phyloP scores from a whole-genome alignment of 2,329 filamentous ascomycete genomes.

The Dothistroma septosporum region DNA sequence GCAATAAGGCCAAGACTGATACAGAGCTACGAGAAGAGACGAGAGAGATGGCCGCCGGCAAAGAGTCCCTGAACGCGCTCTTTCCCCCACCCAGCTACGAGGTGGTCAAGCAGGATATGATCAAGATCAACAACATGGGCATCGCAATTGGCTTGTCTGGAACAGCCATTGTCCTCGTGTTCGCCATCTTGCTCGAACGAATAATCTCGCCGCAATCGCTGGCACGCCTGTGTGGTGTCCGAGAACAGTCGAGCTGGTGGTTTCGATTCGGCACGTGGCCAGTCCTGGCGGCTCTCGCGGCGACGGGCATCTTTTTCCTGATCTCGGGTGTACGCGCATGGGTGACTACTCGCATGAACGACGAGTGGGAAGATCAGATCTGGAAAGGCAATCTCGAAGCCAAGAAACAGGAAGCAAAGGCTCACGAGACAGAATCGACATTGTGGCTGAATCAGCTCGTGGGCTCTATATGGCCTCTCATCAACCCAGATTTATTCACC shows the following conservation, averaged over 20 bases:
- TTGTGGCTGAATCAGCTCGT: conserved; percentile 69
- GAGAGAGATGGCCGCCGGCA: conserved; percentile 40
- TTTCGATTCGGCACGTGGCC: conserved; percentile 20
- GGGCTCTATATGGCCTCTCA: conserved; percentile 65
- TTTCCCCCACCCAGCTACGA: conserved; percentile 54
- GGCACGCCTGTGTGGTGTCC: conserved; percentile 9
- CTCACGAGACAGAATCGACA: conserved; percentile 58
- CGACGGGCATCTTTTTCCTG: conserved; percentile 23
- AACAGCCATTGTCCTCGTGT: conserved; percentile 28
- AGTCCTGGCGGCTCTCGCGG: conserved; percentile 12
- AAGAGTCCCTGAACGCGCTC: conserved; percentile 46
- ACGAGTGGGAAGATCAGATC: conserved; percentile 63
- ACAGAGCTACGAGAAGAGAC: conserved; percentile 43
- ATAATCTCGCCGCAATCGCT: conserved; percentile 11
- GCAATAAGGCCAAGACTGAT: conserved; percentile 43
- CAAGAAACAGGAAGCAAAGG: conserved; percentile 46
- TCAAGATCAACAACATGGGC: conserved; percentile 44
- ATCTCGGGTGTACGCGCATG: conserved; percentile 46
- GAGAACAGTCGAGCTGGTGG: conserved; percentile 11
- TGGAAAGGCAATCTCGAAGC: conserved; percentile 62
- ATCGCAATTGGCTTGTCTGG: conserved; percentile 40
- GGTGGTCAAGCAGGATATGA: conserved; percentile 42
- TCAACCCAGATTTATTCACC: conserved; percentile 71
- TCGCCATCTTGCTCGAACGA: conserved; percentile 29
- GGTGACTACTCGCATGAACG: conserved; percentile 58